Evolutionary conservation across 306 rosid genomes (phyloP).

Genomic region (Fagus sylvatica): DNA sequence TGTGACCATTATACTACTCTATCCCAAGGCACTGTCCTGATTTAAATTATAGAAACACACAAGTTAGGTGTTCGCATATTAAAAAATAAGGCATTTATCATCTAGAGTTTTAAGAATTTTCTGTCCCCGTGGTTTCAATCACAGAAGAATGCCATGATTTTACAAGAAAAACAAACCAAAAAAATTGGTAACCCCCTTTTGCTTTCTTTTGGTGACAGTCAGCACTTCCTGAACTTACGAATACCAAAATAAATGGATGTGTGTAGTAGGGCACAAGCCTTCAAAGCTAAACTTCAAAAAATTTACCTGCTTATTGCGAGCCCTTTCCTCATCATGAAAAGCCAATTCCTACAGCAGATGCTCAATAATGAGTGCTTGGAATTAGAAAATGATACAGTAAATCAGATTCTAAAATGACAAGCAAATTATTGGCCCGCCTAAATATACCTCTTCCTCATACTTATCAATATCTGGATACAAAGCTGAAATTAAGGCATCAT

Average conservation of each 20-base stretch:
- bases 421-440: background rate
- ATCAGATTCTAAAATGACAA: constrained; percentile 1
- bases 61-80: background rate
- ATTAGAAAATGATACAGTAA: background rate
- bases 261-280: background rate
- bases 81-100: background rate
- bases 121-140: background rate
- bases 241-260: background rate
- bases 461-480: constrained; percentile 76
- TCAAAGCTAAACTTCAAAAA: constrained; percentile 8
- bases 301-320: constrained; percentile 66
- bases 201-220: background rate
- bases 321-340: constrained; percentile 63
- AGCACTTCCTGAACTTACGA: background rate
- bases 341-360: constrained; percentile 50
- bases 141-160: background rate
- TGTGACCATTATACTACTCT: background rate
- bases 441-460: constrained; percentile 69
- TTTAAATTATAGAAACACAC: background rate
- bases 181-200: background rate
- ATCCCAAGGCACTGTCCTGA: background rate
- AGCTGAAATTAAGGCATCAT: constrained; percentile 66
- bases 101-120: background rate
- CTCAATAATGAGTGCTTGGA: constrained; percentile 9
- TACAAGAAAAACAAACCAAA: background rate